Evolutionary conservation across 352 stramenopile species (phyloP), one percentile per base, ranked within the genome.

Genomic region (Phytophthora pini): DNA sequence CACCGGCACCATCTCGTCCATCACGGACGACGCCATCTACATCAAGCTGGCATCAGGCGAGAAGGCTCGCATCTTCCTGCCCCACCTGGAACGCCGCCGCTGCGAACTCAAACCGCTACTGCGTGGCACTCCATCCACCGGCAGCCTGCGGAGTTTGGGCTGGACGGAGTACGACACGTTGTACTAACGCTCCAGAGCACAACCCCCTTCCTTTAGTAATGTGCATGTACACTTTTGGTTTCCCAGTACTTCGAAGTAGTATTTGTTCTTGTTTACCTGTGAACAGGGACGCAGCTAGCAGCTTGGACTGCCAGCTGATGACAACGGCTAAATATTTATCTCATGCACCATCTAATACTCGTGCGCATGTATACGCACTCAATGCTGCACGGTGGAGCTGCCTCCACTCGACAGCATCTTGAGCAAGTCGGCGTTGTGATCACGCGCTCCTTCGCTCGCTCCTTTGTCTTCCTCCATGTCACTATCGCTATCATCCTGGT

Each of bases 1-100:
- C 68, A 80, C 86, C n/a, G 87, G 87, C 53, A 86, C 73, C 20
- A 90, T 95, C 60, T 84, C 76, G 55, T 92, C 87, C 20, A 78
- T 95, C 29, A 84, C 78, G 3, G 70, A 87, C 58, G 76, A 92
- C 53, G 84, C 82, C n/a, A 79, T 93, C 47, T 89, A 80, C 61
- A 75, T 93, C 34, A 85, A 87, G 53, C 65, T 93, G 26, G 63
- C 71, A 52, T 87, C 80, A 6, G 84, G 80, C 4, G 74, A 90
- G 46, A 89, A 87, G 59, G 79, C 82, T 45, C 81, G 84, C 55
- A 81, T 92, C 46, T 77, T 81, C n/a, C 65, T 86, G 46, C 74
- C 76, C 10, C 65, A 85, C 24, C 60, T 90, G n/a, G 72, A 81
- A 53, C 70, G 73, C 59, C 78, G 73, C 26, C 80, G 83, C 26